phyloP scores from a whole-genome alignment of 1,284 basidiomycete genomes.

The Marasmius oreades region DNA sequence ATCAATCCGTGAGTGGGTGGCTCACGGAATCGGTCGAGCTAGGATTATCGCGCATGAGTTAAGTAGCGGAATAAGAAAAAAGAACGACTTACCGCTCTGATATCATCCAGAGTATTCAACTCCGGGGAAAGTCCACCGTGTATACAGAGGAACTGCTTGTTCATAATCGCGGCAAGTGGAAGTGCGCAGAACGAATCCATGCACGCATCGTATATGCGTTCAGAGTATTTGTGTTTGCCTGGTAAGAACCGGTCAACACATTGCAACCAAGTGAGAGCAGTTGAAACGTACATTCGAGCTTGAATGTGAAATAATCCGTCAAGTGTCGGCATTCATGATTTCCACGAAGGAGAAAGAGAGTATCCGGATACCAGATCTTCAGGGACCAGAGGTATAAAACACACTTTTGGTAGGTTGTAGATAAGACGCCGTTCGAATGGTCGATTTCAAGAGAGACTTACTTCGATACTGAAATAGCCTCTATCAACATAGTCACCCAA shows the following conservation, averaged over 20 bases:
- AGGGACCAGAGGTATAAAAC: constrained; percentile 86
- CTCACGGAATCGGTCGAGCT: constrained; percentile 94
- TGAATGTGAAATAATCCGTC: constrained; percentile 89
- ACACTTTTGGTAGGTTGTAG: constrained; percentile 49
- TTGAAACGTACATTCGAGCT: constrained; percentile 75
- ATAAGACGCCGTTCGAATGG: background rate
- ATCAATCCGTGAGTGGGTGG: constrained; percentile 92
- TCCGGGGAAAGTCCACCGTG: constrained; percentile 93
- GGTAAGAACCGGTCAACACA: constrained; percentile 2
- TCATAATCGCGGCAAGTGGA: constrained; percentile 92
- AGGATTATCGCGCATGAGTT: background rate
- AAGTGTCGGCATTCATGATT: constrained; percentile 90
- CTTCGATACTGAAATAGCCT: constrained; percentile 91
- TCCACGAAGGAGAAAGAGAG: constrained; percentile 85
- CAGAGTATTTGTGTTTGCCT: constrained; percentile 95
- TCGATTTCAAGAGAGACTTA: constrained; percentile 27
- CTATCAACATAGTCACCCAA: constrained; percentile 94
- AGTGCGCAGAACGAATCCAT: constrained; percentile 93
- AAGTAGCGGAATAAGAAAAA: background rate
- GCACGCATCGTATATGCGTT: constrained; percentile 86
- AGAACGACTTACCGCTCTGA: constrained; percentile 57
- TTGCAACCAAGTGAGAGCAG: constrained; percentile 3
- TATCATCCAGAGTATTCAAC: constrained; percentile 87
- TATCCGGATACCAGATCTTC: constrained; percentile 93
- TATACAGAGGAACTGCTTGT: constrained; percentile 96